Percentiles rank a stretch among this genome's conserved stretches.
Evolutionary conservation across 345 rosid genomes (phyloP).

Genomic region (Angophora floribunda): DNA sequence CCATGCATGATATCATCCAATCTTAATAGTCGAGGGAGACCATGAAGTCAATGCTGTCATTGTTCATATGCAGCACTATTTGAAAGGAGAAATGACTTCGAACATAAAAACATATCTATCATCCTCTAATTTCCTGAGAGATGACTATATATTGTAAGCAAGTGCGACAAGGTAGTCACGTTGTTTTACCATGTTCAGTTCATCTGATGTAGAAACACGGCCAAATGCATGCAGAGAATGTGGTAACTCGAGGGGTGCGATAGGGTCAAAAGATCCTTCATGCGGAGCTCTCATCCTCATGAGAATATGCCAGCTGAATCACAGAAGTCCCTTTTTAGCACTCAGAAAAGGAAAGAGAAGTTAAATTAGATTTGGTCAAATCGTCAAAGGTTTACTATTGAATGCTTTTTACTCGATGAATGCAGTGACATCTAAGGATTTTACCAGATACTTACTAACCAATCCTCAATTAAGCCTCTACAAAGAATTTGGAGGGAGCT

Average conservation of each 20-base stretch:
- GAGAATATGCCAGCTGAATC: slow-evolving; percentile 57
- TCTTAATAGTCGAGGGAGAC: background rate
- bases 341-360: background rate
- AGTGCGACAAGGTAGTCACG: background rate
- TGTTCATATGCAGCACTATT: background rate
- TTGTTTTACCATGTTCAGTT: slow-evolving; percentile 25
- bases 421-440: background rate
- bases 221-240: slow-evolving; percentile 70
- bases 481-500: background rate
- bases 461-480: background rate
- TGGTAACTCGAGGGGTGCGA: slow-evolving; percentile 64
- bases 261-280: slow-evolving; percentile 53
- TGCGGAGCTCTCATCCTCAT: slow-evolving; percentile 48
- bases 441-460: background rate
- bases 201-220: slow-evolving; percentile 40
- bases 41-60: background rate
- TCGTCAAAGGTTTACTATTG: background rate
- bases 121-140: background rate
- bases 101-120: background rate
- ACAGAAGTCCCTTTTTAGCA: background rate
- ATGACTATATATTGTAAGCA: background rate
- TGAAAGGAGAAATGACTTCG: background rate
- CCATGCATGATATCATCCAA: background rate
- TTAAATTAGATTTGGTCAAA: background rate
- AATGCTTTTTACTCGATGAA: background rate